Base-by-base conservation (phyloP, 306 rosid genomes). In the Cicer yamashitae region DNA sequence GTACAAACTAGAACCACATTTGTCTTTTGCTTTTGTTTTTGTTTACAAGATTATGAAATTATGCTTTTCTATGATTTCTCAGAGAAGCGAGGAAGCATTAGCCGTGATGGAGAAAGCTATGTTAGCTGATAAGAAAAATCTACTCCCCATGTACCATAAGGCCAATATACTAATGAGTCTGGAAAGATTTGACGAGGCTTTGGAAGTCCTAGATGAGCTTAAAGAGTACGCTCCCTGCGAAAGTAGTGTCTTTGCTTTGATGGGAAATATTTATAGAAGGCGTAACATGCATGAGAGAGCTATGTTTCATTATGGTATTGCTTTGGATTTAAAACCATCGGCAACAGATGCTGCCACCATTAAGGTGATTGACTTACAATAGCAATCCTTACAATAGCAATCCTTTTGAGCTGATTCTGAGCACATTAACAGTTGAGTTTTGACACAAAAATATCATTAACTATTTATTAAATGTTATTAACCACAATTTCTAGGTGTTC, bases 131-230 rank as follows among this genome's bases (percentile, higher is more conserved):
- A 87, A 82, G 87, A 92, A 90, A 88, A 96, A 91, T 73, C 97
- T 97, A 62, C 91, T 96, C 79, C 98, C 99, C 37, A 92, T 89
- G 93, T 96, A 92, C 83, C 98, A 96, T 57, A 96, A 96, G 87
- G 99, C 99, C 72, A 92, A 76, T 77, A 96, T 96, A 72, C 87
- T 96, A 41, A 74, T 89, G 77, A 83, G 88, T 82, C 75, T 92
- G 78, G 92, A 88, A 77, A 82, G 71, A 11, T 92, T 88, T 71
- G 97, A 89, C 8, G 89, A 92, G 79, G 99, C 99, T 46, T 75
- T 96, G 81, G 92, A 86, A 59, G 93, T 91, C 81, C 80, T 96
- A 25, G 89, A 89, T 80, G 96, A 92, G 81, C 93, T 96, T 58
- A 96, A 89, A 79, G 92, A 92, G 82, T 90, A 79, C 43, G 85